Conservation (phyloP, 1,284 basidiomycete genomes). For the Puccinia hordei region DNA sequence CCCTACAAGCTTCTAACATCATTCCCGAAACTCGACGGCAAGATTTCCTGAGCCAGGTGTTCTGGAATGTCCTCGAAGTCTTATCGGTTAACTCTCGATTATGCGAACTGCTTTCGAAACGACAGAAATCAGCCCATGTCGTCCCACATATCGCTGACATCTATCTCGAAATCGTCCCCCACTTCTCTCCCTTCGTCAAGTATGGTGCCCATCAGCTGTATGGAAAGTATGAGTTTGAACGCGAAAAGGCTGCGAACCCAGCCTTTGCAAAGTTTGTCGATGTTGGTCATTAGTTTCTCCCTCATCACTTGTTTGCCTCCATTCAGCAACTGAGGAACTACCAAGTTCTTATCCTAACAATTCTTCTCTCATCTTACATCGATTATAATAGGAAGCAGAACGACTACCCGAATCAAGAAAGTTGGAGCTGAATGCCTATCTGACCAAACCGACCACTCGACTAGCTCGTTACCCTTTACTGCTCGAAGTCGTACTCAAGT, state of each 20-base stretch:
- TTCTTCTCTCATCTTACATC: neutral
- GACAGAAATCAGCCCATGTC: slow-evolving; percentile 90
- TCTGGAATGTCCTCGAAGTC: slow-evolving; percentile 97
- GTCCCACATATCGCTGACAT: slow-evolving; percentile 92
- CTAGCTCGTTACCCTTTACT: slow-evolving; percentile 92
- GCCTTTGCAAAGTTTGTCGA: slow-evolving; percentile 97
- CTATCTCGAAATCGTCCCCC: slow-evolving; percentile 80
- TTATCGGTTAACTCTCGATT: slow-evolving; percentile 85
- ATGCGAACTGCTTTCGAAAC: slow-evolving; percentile 88
- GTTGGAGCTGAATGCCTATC: slow-evolving; percentile 94
- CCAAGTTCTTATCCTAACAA: neutral
- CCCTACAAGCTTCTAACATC: slow-evolving; percentile 72
- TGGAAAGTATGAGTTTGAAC: slow-evolving; percentile 98
- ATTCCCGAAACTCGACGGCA: slow-evolving; percentile 76
- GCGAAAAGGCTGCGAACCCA: slow-evolving; percentile 89
- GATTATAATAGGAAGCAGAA: slow-evolving; percentile 76
- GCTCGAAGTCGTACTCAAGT: slow-evolving; percentile 87
- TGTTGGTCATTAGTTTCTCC: slow-evolving; percentile 62
- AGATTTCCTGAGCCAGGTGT: slow-evolving; percentile 89
- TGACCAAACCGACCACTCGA: slow-evolving; percentile 97
- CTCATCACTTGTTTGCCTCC: no score
- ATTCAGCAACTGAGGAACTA: no score
- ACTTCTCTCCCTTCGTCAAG: slow-evolving; percentile 85
- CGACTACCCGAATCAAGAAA: slow-evolving; percentile 92
- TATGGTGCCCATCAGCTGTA: slow-evolving; percentile 97